phyloP scores from a whole-genome alignment of 2,329 filamentous ascomycete genomes.

The Alternaria brassicicola region DNA sequence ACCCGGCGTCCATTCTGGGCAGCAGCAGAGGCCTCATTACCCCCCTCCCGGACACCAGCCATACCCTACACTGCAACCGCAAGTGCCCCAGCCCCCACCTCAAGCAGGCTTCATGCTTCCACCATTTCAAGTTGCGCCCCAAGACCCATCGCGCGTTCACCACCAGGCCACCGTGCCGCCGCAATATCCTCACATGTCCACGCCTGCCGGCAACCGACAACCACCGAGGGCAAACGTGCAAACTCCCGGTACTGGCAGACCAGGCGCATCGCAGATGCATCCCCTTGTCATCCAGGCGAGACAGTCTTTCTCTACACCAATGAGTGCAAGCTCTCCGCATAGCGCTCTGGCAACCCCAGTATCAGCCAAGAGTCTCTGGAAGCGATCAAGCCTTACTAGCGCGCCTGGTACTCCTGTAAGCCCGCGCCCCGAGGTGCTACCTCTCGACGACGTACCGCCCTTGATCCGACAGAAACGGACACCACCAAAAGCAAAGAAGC shows the following conservation, averaged over 20 bases:
- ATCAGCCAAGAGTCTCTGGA: slow-evolving; percentile 43
- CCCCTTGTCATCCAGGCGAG: slow-evolving; percentile 33
- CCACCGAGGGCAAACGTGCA: slow-evolving; percentile 17
- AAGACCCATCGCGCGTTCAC: slow-evolving; percentile 50
- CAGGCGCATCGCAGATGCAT: slow-evolving; percentile 29
- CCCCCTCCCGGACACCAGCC: slow-evolving; percentile 38
- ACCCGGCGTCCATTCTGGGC: slow-evolving; percentile 37
- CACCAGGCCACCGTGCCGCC: slow-evolving; percentile 37
- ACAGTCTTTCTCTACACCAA: slow-evolving; percentile 37
- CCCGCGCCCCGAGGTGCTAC: slow-evolving; percentile 33
- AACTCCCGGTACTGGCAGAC: slow-evolving; percentile 22
- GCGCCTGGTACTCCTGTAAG: slow-evolving; percentile 22
- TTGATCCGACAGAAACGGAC: slow-evolving; percentile 23
- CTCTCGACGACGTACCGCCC: slow-evolving; percentile 38
- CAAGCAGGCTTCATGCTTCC: slow-evolving; percentile 56
- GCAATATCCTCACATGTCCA: slow-evolving; percentile 38
- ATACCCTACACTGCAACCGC: slow-evolving; percentile 40
- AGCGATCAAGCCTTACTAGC: slow-evolving; percentile 25
- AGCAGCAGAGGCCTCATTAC: slow-evolving; percentile 40
- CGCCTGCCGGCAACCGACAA: slow-evolving; percentile 33
- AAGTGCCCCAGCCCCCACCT: slow-evolving; percentile 46
- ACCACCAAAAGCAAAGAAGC: slow-evolving; percentile 30
- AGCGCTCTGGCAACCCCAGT: slow-evolving; percentile 35
- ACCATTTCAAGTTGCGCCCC: slow-evolving; percentile 55
- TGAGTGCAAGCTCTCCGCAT: slow-evolving; percentile 29